These are phyloP conservation scores for Candida methanosorbosa DNA, from an alignment of 805 yeast species.

Conservation along the genomic window DNA sequence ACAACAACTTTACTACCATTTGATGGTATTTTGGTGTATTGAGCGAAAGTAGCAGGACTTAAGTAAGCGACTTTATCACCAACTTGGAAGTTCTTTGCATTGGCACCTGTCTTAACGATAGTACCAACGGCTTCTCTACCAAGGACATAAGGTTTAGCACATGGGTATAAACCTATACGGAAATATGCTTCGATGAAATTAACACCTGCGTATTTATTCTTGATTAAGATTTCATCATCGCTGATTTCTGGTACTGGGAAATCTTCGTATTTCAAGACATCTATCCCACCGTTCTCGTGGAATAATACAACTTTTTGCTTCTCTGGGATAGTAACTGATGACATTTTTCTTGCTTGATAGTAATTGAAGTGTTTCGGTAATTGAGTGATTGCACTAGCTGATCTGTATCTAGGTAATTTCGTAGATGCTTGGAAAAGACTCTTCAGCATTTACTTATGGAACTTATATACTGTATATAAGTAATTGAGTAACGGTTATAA, in stretches of 20 bases:
- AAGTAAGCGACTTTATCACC: slow-evolving; percentile 69
- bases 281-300: slow-evolving; percentile 49
- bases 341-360: neutral
- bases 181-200: slow-evolving; percentile 80
- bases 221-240: slow-evolving; percentile 55
- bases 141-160: slow-evolving; percentile 47
- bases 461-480: too few species aligned
- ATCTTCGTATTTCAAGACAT: slow-evolving; percentile 50
- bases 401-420: too few species aligned
- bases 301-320: slow-evolving; percentile 12
- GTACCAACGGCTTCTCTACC: slow-evolving; percentile 71
- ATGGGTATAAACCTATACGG: slow-evolving; percentile 69
- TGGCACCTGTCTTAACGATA: slow-evolving; percentile 54
- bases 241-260: slow-evolving; percentile 50
- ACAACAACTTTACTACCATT: slow-evolving; percentile 30
- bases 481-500: too few species aligned
- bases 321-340: neutral
- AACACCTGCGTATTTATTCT: slow-evolving; percentile 70
- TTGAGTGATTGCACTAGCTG: too few species aligned
- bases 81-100: slow-evolving; percentile 43
- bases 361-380: too few species aligned
- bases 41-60: slow-evolving; percentile 54
- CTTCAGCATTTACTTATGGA: too few species aligned
- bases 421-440: too few species aligned
- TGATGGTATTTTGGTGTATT: slow-evolving; percentile 48